Base-by-base conservation (phyloP, 345 rosid genomes). In the Ailanthus altissimus region DNA sequence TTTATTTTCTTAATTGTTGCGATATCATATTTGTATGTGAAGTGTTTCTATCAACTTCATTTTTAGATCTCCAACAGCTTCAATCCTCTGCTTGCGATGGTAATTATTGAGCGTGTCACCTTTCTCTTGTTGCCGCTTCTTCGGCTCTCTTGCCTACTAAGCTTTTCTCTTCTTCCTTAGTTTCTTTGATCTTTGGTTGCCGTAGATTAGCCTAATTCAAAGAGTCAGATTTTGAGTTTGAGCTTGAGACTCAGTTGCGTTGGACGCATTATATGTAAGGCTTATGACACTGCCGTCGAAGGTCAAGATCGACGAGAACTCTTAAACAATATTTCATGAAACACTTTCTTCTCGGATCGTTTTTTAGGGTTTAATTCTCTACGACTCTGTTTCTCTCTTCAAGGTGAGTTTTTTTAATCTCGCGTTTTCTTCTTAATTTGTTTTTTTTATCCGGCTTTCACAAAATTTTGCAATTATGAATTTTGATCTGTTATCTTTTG, bases 281-380 rank as follows among this genome's bases (percentile, higher is more conserved):
- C 82, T 65, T 80, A 79, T 47, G 49, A 82, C 5, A 79, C 82
- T 3, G 80, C 80, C 20, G 70, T 79, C 14, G 77, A 79, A 3
- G 82, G 85, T 79, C 13, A 46, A 76, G 38, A 62, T 72, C 43
- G 54, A n/a, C n/a, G n/a, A n/a, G n/a, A n/a, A n/a, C n/a, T n/a
- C n/a, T n/a, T n/a, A n/a, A n/a, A n/a, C n/a, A 32, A 32, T 32
- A 32, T 3, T 32, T 32, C 38, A 3, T 32, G 1, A 3, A 32
- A 32, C 38, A 32, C 2, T 32, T 32, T 32, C 38, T 32, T 32
- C 18, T 49, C 38, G 1, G 51, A 56, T 72, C 69, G 1, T 38
- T 51, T 51, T 23, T 14, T 8, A 61, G 40, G 42, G 42, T 28
- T 73, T n/a, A 36, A 36, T 18, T 54, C 32, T 70, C 61, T 26